Evolutionary conservation across 1,139 yeast genomes (phyloP).

Genomic region (Casaregolazyma lundiana): DNA sequence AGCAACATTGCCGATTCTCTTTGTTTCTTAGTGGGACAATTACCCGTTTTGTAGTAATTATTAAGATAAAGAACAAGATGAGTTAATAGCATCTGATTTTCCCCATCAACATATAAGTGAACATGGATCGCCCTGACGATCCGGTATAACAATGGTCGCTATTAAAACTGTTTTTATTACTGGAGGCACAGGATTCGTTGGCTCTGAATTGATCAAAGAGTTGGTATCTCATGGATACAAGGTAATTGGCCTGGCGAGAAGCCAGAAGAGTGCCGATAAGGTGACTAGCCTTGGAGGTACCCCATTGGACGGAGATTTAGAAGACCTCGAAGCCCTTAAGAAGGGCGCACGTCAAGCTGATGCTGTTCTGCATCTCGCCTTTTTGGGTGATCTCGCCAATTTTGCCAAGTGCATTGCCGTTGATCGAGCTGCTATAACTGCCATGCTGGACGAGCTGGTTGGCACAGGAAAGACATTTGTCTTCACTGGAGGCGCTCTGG

Average conservation of each 20-base stretch:
- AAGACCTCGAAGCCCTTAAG: constrained; percentile 27
- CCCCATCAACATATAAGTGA: too few species aligned
- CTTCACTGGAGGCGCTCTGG: constrained; percentile 5
- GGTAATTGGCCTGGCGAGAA: constrained; percentile 57
- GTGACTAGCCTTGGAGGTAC: constrained; percentile 3
- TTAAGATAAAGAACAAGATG: too few species aligned
- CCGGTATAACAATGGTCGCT: not conserved
- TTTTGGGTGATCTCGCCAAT: constrained; percentile 25
- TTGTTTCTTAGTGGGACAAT: too few species aligned
- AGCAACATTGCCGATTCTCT: too few species aligned
- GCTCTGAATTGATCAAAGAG: constrained; percentile 42
- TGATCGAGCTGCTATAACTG: constrained; percentile 26
- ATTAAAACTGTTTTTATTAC: constrained; percentile 41
- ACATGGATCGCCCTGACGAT: too few species aligned
- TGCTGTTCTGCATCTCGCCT: constrained; percentile 36
- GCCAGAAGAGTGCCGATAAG: constrained; percentile 38
- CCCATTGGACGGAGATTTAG: constrained; percentile 25
- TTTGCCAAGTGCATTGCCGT: constrained; percentile 15
- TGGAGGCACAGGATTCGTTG: constrained; percentile 62
- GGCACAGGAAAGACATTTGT: constrained; percentile 25
- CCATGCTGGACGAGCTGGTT: constrained; percentile 27
- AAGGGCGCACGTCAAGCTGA: constrained; percentile 31
- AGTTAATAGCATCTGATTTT: too few species aligned
- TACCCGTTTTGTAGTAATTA: too few species aligned
- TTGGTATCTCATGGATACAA: constrained; percentile 37